Percentiles rank a stretch among this genome's conserved stretches.
phyloP scores from a whole-genome alignment of 768 basidiomycete species.

The Trichaptum fuscoviolaceum region DNA sequence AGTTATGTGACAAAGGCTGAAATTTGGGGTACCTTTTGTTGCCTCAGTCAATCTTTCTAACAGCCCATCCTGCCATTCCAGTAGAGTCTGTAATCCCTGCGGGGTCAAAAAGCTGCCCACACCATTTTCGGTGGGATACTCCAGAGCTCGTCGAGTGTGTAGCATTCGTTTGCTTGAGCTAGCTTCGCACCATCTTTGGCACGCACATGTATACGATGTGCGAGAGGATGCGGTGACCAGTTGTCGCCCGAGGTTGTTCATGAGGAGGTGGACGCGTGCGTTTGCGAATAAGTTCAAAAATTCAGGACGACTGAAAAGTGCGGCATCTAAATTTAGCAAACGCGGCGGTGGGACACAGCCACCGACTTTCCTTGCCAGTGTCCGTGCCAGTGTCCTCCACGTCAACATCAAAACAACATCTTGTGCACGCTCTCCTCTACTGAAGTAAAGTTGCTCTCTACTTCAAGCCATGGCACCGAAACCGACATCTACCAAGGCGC shows the following conservation, averaged over 20 bases:
- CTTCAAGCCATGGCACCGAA: conserved; percentile 30
- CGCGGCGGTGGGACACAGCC: conserved; percentile 12
- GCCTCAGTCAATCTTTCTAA: conserved; percentile 72
- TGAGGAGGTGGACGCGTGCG: conserved; percentile 3
- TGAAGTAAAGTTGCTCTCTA: neutral
- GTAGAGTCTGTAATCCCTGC: conserved; percentile 59
- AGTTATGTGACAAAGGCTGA: neutral
- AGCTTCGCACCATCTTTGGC: neutral
- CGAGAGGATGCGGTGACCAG: conserved; percentile 4
- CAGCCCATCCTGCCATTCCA: conserved; percentile 85
- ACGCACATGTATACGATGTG: neutral
- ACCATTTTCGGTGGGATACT: conserved; percentile 65
- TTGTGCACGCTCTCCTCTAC: neutral
- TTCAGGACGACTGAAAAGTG: neutral
- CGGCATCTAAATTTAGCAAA: conserved; percentile 1
- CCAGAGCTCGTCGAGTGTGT: conserved; percentile 50
- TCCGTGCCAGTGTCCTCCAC: conserved; percentile 20
- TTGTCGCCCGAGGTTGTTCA: conserved; percentile 8
- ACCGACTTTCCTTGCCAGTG: conserved; percentile 10
- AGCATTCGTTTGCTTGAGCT: conserved; percentile 16
- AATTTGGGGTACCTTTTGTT: conserved; percentile 50
- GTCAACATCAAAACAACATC: conserved; percentile 11
- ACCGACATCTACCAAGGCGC: conserved; percentile 25
- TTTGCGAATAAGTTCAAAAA: neutral
- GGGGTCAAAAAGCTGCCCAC: conserved; percentile 77